Evolutionary conservation across 2,329 filamentous ascomycete species (phyloP).

Genomic region (Neofusicoccum laricinum): DNA sequence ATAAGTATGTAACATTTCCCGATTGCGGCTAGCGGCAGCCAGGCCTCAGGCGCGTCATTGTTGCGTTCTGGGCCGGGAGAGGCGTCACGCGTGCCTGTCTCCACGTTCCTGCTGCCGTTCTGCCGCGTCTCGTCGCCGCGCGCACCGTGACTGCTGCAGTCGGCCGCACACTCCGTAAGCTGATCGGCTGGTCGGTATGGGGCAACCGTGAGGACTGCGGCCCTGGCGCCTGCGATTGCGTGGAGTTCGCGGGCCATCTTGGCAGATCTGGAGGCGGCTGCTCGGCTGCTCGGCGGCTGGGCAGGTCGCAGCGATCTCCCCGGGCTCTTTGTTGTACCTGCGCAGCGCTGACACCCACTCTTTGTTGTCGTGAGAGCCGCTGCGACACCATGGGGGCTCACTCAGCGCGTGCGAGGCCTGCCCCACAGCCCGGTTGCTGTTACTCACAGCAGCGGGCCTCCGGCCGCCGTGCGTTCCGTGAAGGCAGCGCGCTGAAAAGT

Average conservation of each 20-base stretch:
- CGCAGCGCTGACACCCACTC: neutral
- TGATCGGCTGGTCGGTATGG: too few species aligned
- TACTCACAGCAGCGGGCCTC: neutral
- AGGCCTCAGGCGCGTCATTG: neutral
- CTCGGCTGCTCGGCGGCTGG: neutral
- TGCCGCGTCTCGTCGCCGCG: neutral
- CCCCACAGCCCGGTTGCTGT: neutral
- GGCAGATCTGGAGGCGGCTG: neutral
- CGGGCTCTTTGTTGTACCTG: neutral
- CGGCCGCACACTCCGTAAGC: neutral
- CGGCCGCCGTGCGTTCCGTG: neutral
- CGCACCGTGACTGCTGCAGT: too few species aligned
- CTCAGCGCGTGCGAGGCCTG: neutral
- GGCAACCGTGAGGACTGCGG: too few species aligned
- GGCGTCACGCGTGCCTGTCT: too few species aligned
- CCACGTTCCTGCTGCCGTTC: neutral
- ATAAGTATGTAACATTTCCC: neutral
- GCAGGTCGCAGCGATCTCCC: neutral
- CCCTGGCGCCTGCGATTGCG: too few species aligned
- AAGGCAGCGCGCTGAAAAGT: neutral
- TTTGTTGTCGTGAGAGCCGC: neutral
- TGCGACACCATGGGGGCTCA: conserved; percentile 6
- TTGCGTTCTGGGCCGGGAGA: neutral
- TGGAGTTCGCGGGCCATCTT: too few species aligned
- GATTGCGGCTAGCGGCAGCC: neutral